These are phyloP conservation scores for Silybum marianum DNA, from an alignment of 129 eudicot genomes.

Conservation along the genomic window DNA sequence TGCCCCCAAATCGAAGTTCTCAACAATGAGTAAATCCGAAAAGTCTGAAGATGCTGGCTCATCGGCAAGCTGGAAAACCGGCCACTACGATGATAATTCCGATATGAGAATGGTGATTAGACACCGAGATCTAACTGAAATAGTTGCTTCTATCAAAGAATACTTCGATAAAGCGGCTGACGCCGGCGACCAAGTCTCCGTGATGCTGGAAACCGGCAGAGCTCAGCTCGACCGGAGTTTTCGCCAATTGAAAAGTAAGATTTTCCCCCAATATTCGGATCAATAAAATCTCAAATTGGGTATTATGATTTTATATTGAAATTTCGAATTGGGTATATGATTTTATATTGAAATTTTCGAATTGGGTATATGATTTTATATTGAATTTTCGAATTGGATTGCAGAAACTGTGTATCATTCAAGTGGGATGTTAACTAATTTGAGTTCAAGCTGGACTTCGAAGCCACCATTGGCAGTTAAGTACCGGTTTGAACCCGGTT, in stretches of 20 bases:
- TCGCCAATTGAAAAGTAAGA: conserved; percentile 72
- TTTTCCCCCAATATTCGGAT: neutral
- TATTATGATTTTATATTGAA: neutral
- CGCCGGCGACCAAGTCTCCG: conserved; percentile 91
- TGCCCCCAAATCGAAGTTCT: conserved; percentile 35
- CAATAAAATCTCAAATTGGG: neutral
- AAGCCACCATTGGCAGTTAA: conserved; percentile 96
- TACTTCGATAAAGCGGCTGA: conserved; percentile 87
- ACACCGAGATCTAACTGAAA: conserved; percentile 75
- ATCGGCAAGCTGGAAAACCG: conserved; percentile 64
- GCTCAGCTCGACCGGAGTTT: conserved; percentile 97
- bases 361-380: no score
- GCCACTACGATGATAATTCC: conserved; percentile 28
- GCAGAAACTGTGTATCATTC: conserved; percentile 96
- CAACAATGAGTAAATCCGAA: conserved; percentile 46
- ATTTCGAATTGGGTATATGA: neutral
- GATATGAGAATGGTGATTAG: conserved; percentile 85
- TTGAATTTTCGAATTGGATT: conserved; percentile 1
- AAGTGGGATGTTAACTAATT: conserved; percentile 81
- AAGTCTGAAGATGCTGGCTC: conserved; percentile 64
- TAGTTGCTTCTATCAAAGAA: conserved; percentile 70
- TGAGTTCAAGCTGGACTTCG: conserved; percentile 98
- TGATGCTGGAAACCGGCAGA: conserved; percentile 85
- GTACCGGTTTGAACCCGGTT: conserved; percentile 78
- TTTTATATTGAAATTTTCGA: no score